These are phyloP conservation scores for Hypoxylon sp. DNA, from an alignment of 2,329 filamentous ascomycete genomes.

Conservation along the genomic window DNA sequence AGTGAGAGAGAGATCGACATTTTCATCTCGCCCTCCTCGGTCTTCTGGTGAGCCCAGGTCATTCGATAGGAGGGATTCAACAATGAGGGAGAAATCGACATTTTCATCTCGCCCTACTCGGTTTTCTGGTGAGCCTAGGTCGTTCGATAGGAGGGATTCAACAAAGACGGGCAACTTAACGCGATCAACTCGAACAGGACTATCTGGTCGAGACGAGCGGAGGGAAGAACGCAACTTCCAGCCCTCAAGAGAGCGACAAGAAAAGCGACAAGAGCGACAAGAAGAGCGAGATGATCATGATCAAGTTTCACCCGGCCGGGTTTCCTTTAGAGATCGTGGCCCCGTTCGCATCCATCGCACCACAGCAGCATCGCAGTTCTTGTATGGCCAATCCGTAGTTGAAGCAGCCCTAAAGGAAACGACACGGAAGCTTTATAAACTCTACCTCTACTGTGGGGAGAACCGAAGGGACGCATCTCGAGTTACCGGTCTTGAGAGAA, in stretches of 20 bases:
- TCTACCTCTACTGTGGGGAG: slow-evolving; percentile 80
- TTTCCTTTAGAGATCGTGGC: slow-evolving; percentile 45
- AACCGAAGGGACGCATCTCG: slow-evolving; percentile 66
- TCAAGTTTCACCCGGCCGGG: slow-evolving; percentile 28
- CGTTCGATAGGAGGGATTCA: slow-evolving; percentile 4
- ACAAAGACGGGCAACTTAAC: neutral
- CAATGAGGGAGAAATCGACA: too few relatives aligned
- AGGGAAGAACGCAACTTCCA: slow-evolving; percentile 8
- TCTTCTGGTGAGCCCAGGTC: neutral
- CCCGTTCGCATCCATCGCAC: slow-evolving; percentile 69
- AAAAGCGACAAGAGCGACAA: slow-evolving; percentile 14
- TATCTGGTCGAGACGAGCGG: neutral
- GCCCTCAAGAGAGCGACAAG: slow-evolving; percentile 16
- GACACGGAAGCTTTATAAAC: slow-evolving; percentile 82
- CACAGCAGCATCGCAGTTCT: slow-evolving; percentile 89
- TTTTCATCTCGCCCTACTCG: neutral
- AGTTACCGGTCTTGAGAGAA: slow-evolving; percentile 60
- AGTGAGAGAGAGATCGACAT: neutral
- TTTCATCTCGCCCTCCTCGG: slow-evolving; percentile 1
- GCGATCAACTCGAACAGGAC: slow-evolving; percentile 5
- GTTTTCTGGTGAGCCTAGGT: neutral
- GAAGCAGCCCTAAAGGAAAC: slow-evolving; percentile 78
- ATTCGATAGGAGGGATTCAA: neutral
- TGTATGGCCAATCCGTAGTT: slow-evolving; percentile 88
- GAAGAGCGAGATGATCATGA: slow-evolving; percentile 5